Evolutionary conservation across 164 flowering plant species (phyloP), one percentile per base, ranked within the genome.

Genomic region (Malania oleifera): DNA sequence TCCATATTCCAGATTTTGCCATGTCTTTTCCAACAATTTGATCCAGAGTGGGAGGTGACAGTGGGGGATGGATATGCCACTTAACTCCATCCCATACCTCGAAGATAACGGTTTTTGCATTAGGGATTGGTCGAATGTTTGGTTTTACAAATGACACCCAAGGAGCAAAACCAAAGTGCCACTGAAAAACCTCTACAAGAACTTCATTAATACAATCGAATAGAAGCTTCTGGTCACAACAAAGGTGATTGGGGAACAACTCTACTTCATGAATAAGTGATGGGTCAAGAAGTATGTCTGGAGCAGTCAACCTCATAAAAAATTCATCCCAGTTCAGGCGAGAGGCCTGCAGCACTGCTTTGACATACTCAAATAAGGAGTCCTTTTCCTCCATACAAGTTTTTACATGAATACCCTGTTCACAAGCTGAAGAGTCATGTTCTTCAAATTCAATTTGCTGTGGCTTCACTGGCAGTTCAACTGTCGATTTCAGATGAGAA

Each of bases 201-300:
- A 83, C 82, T 66, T 93, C 91, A 62, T 86, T 82, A 24, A 80
- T 64, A 43, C 84, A 80, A 54, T 93, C 96, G 59, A 88, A 88
- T 45, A 93, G 80, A 34, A 83, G 80, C 67, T 82, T 75, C 55
- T 71, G 72, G 56, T 83, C 84, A 54, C 56, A 59, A 53, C 71
- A 66, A 59, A 76, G 73, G 58, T 71, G 77, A 66, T 74, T 66
- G 8, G 83, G 60, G 26, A 70, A 73, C 55, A 75, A 65, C 37
- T 76, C 84, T 4, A 82, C 78, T 65, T 83, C 82, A 51, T 74
- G 73, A 50, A 73, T 60, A 67, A 88, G 63, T 20, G 80, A 67
- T n/a, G 75, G 78, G 46, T 86, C 79, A 20, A 90, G 78, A 54
- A 80, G 77, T 34, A 75, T 78, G 25, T 79, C 76, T 44, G 87